These are phyloP conservation scores for Syzygium jambos DNA, from an alignment of 345 rosid genomes.

Conservation along the genomic window DNA sequence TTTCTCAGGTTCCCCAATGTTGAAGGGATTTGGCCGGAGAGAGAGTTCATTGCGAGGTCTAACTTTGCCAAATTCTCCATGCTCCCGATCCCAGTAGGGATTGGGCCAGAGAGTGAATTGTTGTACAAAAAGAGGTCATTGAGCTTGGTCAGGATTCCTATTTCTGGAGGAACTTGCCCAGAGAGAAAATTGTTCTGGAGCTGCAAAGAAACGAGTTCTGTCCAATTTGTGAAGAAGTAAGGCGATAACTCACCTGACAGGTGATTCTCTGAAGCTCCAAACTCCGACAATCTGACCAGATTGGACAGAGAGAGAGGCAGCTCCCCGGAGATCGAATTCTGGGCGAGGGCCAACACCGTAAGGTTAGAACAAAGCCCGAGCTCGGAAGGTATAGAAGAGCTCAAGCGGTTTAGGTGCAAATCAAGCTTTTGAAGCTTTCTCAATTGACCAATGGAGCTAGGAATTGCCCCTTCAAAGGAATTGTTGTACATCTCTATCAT, in stretches of 20 bases:
- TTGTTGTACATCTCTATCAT: constrained; percentile 25
- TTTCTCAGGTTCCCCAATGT: constrained; percentile 36
- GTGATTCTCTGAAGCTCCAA: constrained; percentile 38
- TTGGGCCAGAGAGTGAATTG: constrained; percentile 31
- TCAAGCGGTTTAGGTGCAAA: constrained; percentile 27
- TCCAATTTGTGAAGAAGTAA: constrained; percentile 35
- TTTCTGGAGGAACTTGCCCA: constrained; percentile 34
- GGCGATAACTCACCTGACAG: constrained; percentile 40
- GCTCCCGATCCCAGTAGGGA: constrained; percentile 45
- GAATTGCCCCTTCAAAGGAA: constrained; percentile 36
- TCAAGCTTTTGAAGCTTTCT: constrained; percentile 24
- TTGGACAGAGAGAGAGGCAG: constrained; percentile 45
- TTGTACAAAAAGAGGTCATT: constrained; percentile 20
- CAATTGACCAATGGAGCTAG: constrained; percentile 41
- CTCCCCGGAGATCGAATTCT: constrained; percentile 31
- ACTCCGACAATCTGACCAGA: constrained; percentile 15
- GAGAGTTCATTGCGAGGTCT: constrained; percentile 43
- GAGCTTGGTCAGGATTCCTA: constrained; percentile 33
- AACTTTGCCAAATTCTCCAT: constrained; percentile 8
- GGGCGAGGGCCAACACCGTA: constrained; percentile 37
- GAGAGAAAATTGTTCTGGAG: constrained; percentile 37
- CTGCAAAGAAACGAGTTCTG: constrained; percentile 31
- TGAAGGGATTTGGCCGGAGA: constrained; percentile 41
- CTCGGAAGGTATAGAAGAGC: constrained; percentile 43
- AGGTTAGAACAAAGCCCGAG: constrained; percentile 46